A percentile compares a stretch with the other conserved stretches of the same genome.
phyloP scores from a whole-genome alignment of 768 basidiomycete species.

The Hirschioporus abietinus region DNA sequence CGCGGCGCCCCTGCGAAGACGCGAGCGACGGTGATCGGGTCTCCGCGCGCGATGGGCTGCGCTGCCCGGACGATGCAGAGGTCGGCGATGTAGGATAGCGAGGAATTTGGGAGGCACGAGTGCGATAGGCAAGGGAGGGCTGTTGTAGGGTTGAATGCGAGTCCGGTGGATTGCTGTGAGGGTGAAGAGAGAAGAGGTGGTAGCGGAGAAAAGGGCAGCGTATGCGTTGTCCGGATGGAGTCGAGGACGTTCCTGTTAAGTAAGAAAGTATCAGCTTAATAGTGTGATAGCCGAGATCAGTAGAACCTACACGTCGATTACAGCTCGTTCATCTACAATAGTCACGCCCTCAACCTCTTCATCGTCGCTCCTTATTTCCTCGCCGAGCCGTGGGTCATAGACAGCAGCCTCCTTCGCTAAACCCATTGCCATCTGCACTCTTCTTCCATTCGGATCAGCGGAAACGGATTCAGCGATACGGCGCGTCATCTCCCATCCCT shows the following conservation, averaged over 20 bases:
- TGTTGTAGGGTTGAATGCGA: slow-evolving; percentile 20
- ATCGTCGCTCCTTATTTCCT: neutral
- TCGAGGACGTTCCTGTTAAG: slow-evolving; percentile 19
- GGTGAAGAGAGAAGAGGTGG: neutral
- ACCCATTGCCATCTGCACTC: neutral
- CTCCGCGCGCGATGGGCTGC: slow-evolving; percentile 17
- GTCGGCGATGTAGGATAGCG: slow-evolving; percentile 21
- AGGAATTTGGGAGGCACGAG: slow-evolving; percentile 22
- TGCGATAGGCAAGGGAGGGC: slow-evolving; percentile 27
- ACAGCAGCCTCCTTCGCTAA: neutral
- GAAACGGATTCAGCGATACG: slow-evolving; percentile 13
- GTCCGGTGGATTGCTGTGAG: neutral
- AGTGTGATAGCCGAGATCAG: neutral
- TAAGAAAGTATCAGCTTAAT: neutral
- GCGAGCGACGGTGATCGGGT: slow-evolving; percentile 16
- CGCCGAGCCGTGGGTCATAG: neutral
- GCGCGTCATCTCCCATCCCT: slow-evolving; percentile 10
- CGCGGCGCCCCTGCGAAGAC: neutral
- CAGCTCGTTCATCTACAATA: neutral
- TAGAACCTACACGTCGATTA: neutral
- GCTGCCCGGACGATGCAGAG: slow-evolving; percentile 26
- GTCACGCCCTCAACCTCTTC: neutral
- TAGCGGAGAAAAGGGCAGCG: slow-evolving; percentile 17
- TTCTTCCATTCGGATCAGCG: slow-evolving; percentile 1
- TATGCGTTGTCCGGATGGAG: slow-evolving; percentile 20